Evolutionary conservation across 176 grass and related monocot genomes (phyloP).

Genomic region (Lolium multiflorum): DNA sequence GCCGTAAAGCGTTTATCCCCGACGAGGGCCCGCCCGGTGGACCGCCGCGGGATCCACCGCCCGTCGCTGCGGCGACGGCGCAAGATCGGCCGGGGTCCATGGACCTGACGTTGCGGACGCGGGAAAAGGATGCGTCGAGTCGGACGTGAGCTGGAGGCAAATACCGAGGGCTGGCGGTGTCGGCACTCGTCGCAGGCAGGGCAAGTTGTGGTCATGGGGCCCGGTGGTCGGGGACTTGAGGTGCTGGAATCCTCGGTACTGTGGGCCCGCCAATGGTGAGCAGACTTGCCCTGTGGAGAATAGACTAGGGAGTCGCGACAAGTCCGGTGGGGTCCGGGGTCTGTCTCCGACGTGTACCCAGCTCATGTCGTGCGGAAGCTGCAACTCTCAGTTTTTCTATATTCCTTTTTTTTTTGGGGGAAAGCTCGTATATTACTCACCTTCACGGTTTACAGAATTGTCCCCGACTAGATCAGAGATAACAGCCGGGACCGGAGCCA

Average conservation of each 20-base stretch:
- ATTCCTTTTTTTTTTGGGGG: no score
- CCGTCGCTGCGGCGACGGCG: neutral
- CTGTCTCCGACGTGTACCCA: slow-evolving; percentile 35
- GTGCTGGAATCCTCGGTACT: neutral
- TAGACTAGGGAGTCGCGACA: neutral
- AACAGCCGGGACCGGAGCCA: no score
- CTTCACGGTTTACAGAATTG: no score
- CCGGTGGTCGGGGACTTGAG: neutral
- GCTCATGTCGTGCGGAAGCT: neutral
- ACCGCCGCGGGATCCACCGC: neutral
- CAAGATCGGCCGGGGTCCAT: neutral
- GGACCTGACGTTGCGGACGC: neutral
- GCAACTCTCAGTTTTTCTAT: neutral
- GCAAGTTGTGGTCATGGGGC: neutral
- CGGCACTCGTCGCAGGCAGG: neutral
- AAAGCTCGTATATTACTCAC: no score
- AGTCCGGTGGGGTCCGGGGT: neutral
- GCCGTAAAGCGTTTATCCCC: slow-evolving; percentile 33
- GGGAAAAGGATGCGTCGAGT: neutral
- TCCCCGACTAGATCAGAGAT: no score
- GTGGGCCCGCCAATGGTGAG: neutral
- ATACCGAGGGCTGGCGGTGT: neutral
- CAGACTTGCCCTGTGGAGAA: neutral
- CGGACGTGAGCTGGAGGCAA: slow-evolving; percentile 28
- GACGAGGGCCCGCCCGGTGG: neutral